phyloP scores from a whole-genome alignment of 2,329 filamentous ascomycete species.

The Tolypocladium tropicale region DNA sequence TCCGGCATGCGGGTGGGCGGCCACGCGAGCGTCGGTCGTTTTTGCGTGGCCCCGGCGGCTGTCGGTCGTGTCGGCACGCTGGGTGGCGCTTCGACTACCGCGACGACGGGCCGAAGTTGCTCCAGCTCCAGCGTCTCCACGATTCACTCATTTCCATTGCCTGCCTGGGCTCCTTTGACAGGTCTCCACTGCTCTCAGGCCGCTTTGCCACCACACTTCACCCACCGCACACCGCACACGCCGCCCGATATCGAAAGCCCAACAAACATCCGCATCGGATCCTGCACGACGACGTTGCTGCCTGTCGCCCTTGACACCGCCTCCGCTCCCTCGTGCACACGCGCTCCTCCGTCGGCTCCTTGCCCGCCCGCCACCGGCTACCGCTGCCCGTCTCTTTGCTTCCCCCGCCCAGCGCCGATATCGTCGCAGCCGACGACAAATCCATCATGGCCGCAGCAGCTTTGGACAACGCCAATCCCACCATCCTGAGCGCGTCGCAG shows the following conservation, averaged over 20 bases:
- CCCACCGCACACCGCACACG: background rate
- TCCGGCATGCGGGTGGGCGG: too few species aligned
- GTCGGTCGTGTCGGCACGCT: background rate
- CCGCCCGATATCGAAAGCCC: background rate
- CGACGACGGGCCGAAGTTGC: background rate
- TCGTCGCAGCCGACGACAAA: background rate
- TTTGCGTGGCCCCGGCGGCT: too few species aligned
- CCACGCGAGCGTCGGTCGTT: too few species aligned
- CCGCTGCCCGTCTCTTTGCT: background rate
- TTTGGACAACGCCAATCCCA: slow-evolving; percentile 79
- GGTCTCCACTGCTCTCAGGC: background rate
- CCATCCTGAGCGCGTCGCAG: slow-evolving; percentile 78
- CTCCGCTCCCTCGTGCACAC: background rate
- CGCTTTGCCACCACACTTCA: background rate
- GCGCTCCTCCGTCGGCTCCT: background rate
- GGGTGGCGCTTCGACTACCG: background rate
- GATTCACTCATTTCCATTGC: background rate
- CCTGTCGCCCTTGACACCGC: background rate
- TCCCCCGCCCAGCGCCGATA: background rate
- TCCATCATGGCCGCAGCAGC: slow-evolving; percentile 15
- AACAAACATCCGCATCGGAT: background rate
- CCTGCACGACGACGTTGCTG: background rate
- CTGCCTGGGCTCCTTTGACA: background rate
- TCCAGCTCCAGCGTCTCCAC: background rate
- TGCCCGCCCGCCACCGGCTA: background rate